Base-by-base conservation (phyloP, 1,284 basidiomycete genomes). In the Marasmius tenuissimus region DNA sequence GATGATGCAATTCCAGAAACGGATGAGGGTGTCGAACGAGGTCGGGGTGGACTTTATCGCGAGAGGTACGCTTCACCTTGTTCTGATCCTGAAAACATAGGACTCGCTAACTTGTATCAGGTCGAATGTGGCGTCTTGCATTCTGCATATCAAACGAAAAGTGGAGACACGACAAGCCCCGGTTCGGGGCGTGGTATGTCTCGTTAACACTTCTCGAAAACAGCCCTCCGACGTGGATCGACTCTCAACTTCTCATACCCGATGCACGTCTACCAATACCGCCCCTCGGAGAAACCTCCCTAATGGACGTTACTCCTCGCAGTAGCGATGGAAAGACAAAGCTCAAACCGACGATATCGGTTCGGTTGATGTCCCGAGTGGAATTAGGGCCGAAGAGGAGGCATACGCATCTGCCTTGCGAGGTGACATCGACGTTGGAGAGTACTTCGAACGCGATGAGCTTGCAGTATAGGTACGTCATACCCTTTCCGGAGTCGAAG, bases 11-110 rank as follows among this genome's bases (percentile, higher is more conserved):
- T 91, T 90, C 72, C 87, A 89, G 69, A 86, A 84, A 68, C 79
- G 90, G 7, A 88, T 92, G 88, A 76, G 83, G n/a, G 81, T 90
- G 14, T 79, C 83, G 20, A 80, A 81, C 57, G 65, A 75, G 12
- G 80, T 90, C 37, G 67, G n/a, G n/a, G n/a, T n/a, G n/a, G n/a
- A n/a, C n/a, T n/a, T n/a, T 64, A 86, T 91, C 60, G 87, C 86
- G 1, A 76, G 85, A 78, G 85, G 89, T 87, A 65, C n/a, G 78
- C n/a, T n/a, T n/a, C n/a, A n/a, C n/a, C n/a, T n/a, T n/a, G n/a
- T n/a, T n/a, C n/a, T n/a, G n/a, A n/a, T n/a, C n/a, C n/a, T n/a
- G n/a, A n/a, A n/a, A n/a, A n/a, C n/a, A n/a, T n/a, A n/a, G n/a
- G n/a, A n/a, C n/a, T n/a, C n/a, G n/a, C n/a, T n/a, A n/a, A n/a